Evolutionary conservation across 208 protist species (phyloP).

Genomic region (Borovskyia barvae): DNA sequence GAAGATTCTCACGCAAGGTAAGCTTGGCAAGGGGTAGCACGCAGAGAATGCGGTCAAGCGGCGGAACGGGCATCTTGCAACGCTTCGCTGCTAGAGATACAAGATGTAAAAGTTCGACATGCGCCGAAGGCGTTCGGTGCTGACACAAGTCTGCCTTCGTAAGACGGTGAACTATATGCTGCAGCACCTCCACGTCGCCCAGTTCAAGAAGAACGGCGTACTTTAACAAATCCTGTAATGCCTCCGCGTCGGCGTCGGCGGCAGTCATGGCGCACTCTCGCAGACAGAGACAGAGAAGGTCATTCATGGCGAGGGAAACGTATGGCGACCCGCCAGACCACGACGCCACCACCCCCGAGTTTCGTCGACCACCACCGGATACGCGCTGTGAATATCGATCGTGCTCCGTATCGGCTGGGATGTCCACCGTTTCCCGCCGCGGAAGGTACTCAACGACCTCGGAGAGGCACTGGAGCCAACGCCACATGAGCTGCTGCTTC

Average conservation of each 20-base stretch:
- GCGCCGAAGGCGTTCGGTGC: constrained; percentile 15
- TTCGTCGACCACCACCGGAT: neutral
- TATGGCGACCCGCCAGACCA: constrained; percentile 71
- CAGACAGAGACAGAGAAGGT: constrained; percentile 68
- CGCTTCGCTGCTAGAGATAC: constrained; percentile 73
- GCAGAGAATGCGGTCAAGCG: constrained; percentile 49
- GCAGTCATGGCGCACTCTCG: constrained; percentile 18
- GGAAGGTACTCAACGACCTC: constrained; percentile 10
- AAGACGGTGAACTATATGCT: constrained; percentile 29
- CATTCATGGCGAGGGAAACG: constrained; percentile 46
- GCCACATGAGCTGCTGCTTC: constrained; percentile 9
- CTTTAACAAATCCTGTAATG: constrained; percentile 29
- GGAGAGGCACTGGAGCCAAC: constrained; percentile 10
- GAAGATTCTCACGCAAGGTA: constrained; percentile 41
- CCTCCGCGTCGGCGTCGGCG: neutral
- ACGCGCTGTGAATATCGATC: constrained; percentile 10
- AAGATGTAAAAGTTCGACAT: constrained; percentile 37
- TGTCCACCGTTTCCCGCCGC: neutral
- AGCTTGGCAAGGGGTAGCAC: constrained; percentile 33
- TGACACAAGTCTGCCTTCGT: constrained; percentile 27
- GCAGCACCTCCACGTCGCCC: constrained; percentile 43
- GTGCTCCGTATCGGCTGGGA: neutral
- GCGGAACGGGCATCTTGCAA: constrained; percentile 54
- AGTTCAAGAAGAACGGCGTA: constrained; percentile 61
- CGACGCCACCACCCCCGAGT: constrained; percentile 13